Percentiles rank a stretch among this genome's conserved stretches.
Conservation (phyloP, 2,329 filamentous ascomycete species). For the Talaromyces sp. region DNA sequence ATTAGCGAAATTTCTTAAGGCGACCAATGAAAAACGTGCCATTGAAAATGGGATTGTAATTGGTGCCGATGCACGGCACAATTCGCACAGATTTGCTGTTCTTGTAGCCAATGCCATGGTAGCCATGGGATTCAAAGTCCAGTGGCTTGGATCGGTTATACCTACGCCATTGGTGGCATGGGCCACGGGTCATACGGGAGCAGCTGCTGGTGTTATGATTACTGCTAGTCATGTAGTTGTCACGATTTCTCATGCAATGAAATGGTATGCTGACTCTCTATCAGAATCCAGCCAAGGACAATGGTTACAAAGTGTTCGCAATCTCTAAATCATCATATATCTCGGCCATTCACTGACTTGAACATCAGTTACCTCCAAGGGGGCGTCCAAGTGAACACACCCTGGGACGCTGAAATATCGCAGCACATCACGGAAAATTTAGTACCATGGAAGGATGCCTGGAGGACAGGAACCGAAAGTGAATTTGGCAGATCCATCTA, state of each 20-base stretch:
- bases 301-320: slow-evolving; percentile 58
- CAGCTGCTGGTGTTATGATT: slow-evolving; percentile 62
- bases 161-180: slow-evolving; percentile 64
- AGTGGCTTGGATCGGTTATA: slow-evolving; percentile 54
- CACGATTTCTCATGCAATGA: not conserved
- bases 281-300: slow-evolving; percentile 19
- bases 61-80: slow-evolving; percentile 61
- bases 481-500: slow-evolving; percentile 32
- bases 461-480: slow-evolving; percentile 37
- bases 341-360: slow-evolving; percentile 21
- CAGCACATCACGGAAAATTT: slow-evolving; percentile 55
- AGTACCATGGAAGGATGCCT: slow-evolving; percentile 46
- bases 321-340: not conserved
- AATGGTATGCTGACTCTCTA: not conserved
- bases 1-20: slow-evolving; percentile 57
- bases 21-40: slow-evolving; percentile 40
- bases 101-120: slow-evolving; percentile 60
- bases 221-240: slow-evolving; percentile 57
- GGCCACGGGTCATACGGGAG: slow-evolving; percentile 51
- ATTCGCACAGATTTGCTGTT: slow-evolving; percentile 59
- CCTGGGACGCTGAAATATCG: slow-evolving; percentile 58
- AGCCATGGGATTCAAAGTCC: slow-evolving; percentile 56
- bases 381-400: slow-evolving; percentile 63
- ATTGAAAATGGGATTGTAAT: slow-evolving; percentile 54
- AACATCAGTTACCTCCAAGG: slow-evolving; percentile 55